phyloP scores from a whole-genome alignment of 345 rosid species.

The Sisymbrium irio region DNA sequence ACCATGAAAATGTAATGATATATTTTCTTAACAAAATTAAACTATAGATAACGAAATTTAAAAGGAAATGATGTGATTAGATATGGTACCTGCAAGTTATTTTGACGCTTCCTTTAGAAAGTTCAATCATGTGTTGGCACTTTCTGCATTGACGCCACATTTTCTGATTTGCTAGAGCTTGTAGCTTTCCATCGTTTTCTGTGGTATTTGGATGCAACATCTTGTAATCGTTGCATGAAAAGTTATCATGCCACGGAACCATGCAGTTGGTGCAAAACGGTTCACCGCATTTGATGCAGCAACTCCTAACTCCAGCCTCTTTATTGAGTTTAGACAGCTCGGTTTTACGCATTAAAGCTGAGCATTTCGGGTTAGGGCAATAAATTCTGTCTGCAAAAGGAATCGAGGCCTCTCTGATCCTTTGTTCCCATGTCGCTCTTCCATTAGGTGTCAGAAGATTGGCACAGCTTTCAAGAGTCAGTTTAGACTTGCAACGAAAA shows the following conservation, averaged over 20 bases:
- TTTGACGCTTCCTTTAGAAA: slow-evolving; percentile 38
- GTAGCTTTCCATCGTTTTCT: slow-evolving; percentile 40
- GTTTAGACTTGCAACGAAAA: slow-evolving; percentile 48
- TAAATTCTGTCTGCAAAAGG: slow-evolving; percentile 37
- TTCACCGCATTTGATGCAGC: background rate
- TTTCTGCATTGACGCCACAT: slow-evolving; percentile 46
- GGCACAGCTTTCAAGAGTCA: slow-evolving; percentile 43
- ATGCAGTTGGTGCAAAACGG: background rate
- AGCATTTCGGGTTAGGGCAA: slow-evolving; percentile 8
- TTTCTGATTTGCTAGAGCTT: slow-evolving; percentile 37
- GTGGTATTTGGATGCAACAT: slow-evolving; percentile 25
- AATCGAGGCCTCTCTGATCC: slow-evolving; percentile 51
- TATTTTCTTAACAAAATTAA: background rate
- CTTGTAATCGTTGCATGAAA: slow-evolving; percentile 46
- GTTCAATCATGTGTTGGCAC: slow-evolving; percentile 49
- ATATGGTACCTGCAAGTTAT: background rate
- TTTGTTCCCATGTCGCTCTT: slow-evolving; percentile 40
- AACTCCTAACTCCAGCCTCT: slow-evolving; percentile 33
- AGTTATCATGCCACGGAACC: slow-evolving; percentile 17
- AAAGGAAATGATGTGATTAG: background rate
- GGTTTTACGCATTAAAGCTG: background rate
- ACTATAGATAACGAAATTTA: background rate
- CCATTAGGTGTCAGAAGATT: slow-evolving; percentile 55
- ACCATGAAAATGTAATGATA: background rate
- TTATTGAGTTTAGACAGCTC: slow-evolving; percentile 28